These are phyloP conservation scores for Peronospora belbahrii DNA, from an alignment of 352 stramenopile species.

Conservation along the genomic window DNA sequence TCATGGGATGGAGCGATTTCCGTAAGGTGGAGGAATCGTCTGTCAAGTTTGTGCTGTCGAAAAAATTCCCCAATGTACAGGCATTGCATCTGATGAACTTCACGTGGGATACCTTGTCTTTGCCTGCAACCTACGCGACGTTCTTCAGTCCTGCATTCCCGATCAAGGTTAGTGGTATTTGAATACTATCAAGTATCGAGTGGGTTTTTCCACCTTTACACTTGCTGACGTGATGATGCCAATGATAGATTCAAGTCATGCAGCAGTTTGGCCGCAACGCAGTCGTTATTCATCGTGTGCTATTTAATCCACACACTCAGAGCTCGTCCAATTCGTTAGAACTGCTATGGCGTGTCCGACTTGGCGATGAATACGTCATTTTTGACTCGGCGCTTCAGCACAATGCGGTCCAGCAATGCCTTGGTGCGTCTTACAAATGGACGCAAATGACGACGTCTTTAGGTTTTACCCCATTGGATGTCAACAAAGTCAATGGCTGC, in stretches of 20 bases:
- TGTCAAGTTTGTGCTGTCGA: slow-evolving; percentile 41
- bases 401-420: slow-evolving; percentile 43
- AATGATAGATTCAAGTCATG: slow-evolving; percentile 33
- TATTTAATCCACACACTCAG: slow-evolving; percentile 52
- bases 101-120: slow-evolving; percentile 29
- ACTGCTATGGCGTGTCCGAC: slow-evolving; percentile 40
- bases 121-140: slow-evolving; percentile 23
- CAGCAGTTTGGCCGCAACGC: slow-evolving; percentile 46
- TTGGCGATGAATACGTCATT: slow-evolving; percentile 44
- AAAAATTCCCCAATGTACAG: slow-evolving; percentile 31
- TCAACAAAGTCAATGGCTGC: slow-evolving; percentile 21
- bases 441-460: slow-evolving; percentile 41
- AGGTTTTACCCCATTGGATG: slow-evolving; percentile 28
- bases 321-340: slow-evolving; percentile 47
- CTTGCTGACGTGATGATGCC: not conserved
- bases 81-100: slow-evolving; percentile 31
- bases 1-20: slow-evolving; percentile 51
- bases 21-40: slow-evolving; percentile 32
- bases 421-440: slow-evolving; percentile 45
- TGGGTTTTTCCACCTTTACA: too few species aligned
- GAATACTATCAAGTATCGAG: too few species aligned
- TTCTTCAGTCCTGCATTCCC: slow-evolving; percentile 36
- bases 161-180: slow-evolving; percentile 32
- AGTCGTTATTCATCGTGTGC: slow-evolving; percentile 43
- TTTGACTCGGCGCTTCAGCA: slow-evolving; percentile 44